Evolutionary conservation across 2,329 filamentous ascomycete genomes (phyloP).

Genomic region (Leptodontidium sp.): DNA sequence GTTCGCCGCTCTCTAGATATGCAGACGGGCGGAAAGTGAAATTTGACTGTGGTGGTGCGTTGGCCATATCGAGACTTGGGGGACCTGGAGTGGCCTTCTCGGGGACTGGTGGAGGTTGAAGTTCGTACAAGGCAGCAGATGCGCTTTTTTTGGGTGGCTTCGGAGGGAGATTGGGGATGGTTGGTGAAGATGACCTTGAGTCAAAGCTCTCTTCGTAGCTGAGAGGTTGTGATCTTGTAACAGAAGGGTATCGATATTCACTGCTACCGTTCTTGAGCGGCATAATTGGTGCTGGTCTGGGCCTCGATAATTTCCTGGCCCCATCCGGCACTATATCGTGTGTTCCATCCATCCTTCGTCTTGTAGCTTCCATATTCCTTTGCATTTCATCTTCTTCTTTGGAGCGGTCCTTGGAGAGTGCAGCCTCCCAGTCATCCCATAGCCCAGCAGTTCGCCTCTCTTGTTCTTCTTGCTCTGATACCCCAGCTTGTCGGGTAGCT

Average conservation of each 20-base stretch:
- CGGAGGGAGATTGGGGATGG: constrained; percentile 34
- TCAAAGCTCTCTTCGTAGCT: constrained; percentile 47
- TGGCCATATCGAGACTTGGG: constrained; percentile 18
- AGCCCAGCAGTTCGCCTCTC: constrained; percentile 60
- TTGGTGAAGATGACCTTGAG: constrained; percentile 20
- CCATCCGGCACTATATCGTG: constrained; percentile 39
- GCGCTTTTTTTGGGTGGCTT: constrained; percentile 43
- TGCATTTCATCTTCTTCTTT: constrained; percentile 55
- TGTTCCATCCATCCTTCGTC: constrained; percentile 50
- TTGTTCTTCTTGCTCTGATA: constrained; percentile 64
- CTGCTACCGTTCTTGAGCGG: constrained; percentile 36
- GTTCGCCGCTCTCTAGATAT: constrained; percentile 87
- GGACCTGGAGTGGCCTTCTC: constrained; percentile 37
- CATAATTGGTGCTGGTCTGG: constrained; percentile 36
- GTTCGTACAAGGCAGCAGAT: constrained; percentile 20
- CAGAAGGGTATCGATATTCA: constrained; percentile 64
- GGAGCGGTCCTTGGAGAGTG: constrained; percentile 48
- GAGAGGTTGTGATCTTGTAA: constrained; percentile 60
- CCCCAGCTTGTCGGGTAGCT: constrained; percentile 64
- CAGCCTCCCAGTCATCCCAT: constrained; percentile 61
- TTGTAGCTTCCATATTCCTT: constrained; percentile 59
- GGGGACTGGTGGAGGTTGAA: constrained; percentile 38
- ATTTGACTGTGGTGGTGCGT: constrained; percentile 26
- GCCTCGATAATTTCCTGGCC: constrained; percentile 41
- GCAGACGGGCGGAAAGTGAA: constrained; percentile 86